Base-by-base conservation (phyloP, 2,329 filamentous ascomycete genomes). In the Endocalyx cinctus region DNA sequence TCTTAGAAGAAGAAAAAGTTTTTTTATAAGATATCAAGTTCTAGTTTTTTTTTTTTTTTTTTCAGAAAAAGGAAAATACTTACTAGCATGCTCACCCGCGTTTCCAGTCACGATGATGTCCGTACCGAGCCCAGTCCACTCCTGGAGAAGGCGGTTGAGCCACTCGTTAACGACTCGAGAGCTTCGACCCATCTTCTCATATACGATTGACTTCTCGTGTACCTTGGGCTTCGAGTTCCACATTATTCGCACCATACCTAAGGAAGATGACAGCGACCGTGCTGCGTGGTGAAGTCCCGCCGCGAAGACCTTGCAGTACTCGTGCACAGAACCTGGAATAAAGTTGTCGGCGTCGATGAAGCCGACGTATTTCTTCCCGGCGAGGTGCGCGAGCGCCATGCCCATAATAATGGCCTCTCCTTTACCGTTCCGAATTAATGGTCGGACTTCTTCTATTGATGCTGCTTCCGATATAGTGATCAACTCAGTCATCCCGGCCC, bases 261-360 rank as follows among this genome's bases (percentile, higher is more conserved):
- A 8, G n/a, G 20, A 8, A 23, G 8, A 8, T 23, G 20, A 8
- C 8, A n/a, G 8, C 20, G 20, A n/a, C 20, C n/a, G 20, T 8
- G 13, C 36, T 10, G 46, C 46, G 22, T 54, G 44, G 34, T 52
- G 45, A 6, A 59, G 50, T 6, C 53, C 56, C 14, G 54, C 48
- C 8, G 55, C 55, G 35, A 50, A 59, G 20, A 45, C 50, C 25
- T 44, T 41, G 43, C 54, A 58, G 46, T 59, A 59, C 35, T 59
- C 56, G 26, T 43, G 36, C 14, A 58, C 50, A 5, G 54, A 51
- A 3, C 47, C 47, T 1, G 54, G 45, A 14, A 54, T 36, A 22
- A 48, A 46, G 43, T 55, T 57, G 45, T 59, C 56, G 10, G 56
- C 54, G 35, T 59, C 56, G 26, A 59, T 41, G 34, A 56, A 59